Evolutionary conservation across 768 basidiomycete species (phyloP), one percentile per base, ranked within the genome.

Genomic region (Tephrocybe sp.): DNA sequence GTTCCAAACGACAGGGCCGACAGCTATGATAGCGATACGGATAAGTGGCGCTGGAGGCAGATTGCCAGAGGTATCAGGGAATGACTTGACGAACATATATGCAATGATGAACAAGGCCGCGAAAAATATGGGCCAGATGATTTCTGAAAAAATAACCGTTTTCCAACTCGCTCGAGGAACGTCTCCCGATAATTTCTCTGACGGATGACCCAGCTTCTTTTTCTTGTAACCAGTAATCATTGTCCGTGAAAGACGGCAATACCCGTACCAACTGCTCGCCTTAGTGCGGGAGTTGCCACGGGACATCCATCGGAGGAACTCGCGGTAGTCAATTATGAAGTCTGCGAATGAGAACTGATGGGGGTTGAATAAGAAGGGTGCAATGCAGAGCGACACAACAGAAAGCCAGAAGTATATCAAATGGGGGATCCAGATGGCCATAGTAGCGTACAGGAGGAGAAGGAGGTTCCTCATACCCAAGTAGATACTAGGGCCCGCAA

Each of bases 381-480:
- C 93, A 60, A 98, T 80, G 70, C 92, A 96, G 16, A 99, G 83
- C 9, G 95, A 94, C 52, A 95, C 68, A 51, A 98, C 92, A 13
- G 97, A 96, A 67, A 92, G 80, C 96, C 96, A 98, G 84, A 98
- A 99, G 79, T 98, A 99, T 71, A 96, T 92, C 60, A 98, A 76
- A 70, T 92, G 88, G 4, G 92, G 91, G 51, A 92, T 89, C 89
- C 92, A 98, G 60, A 99, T 80, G 19, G 92, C 73, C 74, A 98
- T 77, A 39, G 94, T 92, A 60, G 87, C 84, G 65, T 96, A 99
- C 48, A 97, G 84, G 60, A 99, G 76, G 51, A 98, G 65, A 22
- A 98, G 73, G 17, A 98, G 75, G 57, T 95, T 96, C 57, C 97
- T 81, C 85, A 98, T 92, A 56, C 96, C 96, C 79, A 98, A 84